Conservation (phyloP, 495 filamentous ascomycete species). For the Penicillium dipodomyicola region DNA sequence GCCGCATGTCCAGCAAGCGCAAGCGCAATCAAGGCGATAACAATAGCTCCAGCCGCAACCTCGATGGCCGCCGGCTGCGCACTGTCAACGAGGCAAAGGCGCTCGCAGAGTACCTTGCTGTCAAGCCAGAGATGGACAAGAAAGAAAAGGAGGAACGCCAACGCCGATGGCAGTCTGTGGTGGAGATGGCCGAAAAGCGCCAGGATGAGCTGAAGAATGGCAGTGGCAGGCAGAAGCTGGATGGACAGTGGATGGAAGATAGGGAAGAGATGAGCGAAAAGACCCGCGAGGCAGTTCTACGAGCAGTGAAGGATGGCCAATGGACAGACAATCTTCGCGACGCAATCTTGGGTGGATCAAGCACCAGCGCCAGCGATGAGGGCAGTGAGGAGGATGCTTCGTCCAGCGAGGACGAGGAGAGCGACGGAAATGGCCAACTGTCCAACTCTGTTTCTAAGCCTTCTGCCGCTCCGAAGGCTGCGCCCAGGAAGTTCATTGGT, state of each 20-base stretch:
- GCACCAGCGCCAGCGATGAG: conserved; percentile 54
- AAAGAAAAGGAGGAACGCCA: conserved; percentile 82
- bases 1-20: conserved; percentile 92
- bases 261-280: conserved; percentile 82
- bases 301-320: conserved; percentile 65
- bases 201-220: conserved; percentile 72
- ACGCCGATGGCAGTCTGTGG: conserved; percentile 78
- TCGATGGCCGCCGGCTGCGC: conserved; percentile 85
- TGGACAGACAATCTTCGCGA: conserved; percentile 52
- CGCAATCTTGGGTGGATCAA: conserved; percentile 41
- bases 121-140: conserved; percentile 95
- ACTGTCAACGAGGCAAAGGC: conserved; percentile 94
- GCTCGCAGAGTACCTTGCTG: conserved; percentile 88
- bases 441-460: conserved; percentile 24
- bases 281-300: conserved; percentile 77
- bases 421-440: conserved; percentile 36
- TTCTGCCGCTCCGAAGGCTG: conserved; percentile 29
- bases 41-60: conserved; percentile 85
- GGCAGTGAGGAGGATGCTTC: conserved; percentile 36
- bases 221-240: conserved; percentile 67
- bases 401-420: conserved; percentile 47
- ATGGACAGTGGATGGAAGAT: conserved; percentile 90
- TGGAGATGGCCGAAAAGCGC: conserved; percentile 75
- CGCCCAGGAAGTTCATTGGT: conserved; percentile 63
- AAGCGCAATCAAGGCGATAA: conserved; percentile 82